These are phyloP conservation scores for Termitomyces sp. DNA, from an alignment of 768 basidiomycete genomes.

Conservation along the genomic window DNA sequence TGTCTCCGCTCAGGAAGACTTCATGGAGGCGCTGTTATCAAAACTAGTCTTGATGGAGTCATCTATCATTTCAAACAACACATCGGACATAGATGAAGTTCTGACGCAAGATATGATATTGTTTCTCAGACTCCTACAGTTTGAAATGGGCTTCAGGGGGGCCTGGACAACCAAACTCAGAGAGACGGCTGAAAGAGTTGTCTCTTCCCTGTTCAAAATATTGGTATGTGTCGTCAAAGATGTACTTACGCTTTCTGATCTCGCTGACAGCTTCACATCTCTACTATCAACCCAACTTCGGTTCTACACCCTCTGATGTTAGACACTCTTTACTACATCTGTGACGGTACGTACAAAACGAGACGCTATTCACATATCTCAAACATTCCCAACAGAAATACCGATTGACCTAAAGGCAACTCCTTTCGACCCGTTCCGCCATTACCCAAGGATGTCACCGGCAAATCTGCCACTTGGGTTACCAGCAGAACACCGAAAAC, in stretches of 20 bases:
- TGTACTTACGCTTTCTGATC: background rate
- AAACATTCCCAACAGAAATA: slow-evolving; percentile 43
- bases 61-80: slow-evolving; percentile 23
- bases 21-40: slow-evolving; percentile 45
- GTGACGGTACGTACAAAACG: slow-evolving; percentile 54
- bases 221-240: slow-evolving; percentile 37
- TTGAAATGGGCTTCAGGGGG: slow-evolving; percentile 62
- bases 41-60: slow-evolving; percentile 41
- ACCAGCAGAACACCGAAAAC: slow-evolving; percentile 54
- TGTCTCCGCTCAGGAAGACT: slow-evolving; percentile 52
- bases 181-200: slow-evolving; percentile 40
- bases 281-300: slow-evolving; percentile 49
- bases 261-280: slow-evolving; percentile 45
- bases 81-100: slow-evolving; percentile 15
- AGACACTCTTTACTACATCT: slow-evolving; percentile 70
- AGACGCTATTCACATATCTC: background rate
- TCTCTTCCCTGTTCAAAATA: slow-evolving; percentile 42
- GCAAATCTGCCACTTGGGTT: slow-evolving; percentile 52
- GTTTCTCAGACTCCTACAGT: slow-evolving; percentile 66
- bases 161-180: slow-evolving; percentile 52
- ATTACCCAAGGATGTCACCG: slow-evolving; percentile 52
- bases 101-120: slow-evolving; percentile 47
- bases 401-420: slow-evolving; percentile 52
- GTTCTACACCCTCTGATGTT: slow-evolving; percentile 62
- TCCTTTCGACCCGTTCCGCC: slow-evolving; percentile 57